Evolutionary conservation across 495 filamentous ascomycete genomes (phyloP), one percentile per base, ranked within the genome.

Genomic region (Pseudotulostoma volvatum): DNA sequence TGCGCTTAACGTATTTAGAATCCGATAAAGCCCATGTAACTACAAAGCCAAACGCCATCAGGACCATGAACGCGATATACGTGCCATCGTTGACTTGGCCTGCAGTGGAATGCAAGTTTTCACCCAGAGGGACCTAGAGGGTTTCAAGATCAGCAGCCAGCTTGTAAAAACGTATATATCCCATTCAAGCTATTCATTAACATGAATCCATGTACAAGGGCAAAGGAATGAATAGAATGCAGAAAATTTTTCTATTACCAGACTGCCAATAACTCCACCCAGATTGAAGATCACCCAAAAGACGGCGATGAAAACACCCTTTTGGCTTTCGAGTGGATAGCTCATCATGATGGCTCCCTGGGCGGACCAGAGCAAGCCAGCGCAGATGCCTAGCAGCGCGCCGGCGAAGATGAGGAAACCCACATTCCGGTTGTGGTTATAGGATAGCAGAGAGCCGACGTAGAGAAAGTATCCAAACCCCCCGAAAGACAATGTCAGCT

Each of bases 271-370:
- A 39, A 93, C 87, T 49, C 76, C 87, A 44, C 88, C 87, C 21
- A 85, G 55, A 56, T 96, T 96, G 68, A 94, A 96, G 48, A 95
- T 93, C 39, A 82, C 73, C 87, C 87, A 95, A 59, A 95, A 94
- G 55, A 76, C 72, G 31, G 81, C 79, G 51, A 93, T 93, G 52
- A 81, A 95, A 32, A 79, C 73, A 31, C 87, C 87, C 63, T 95
- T 95, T 34, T 74, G 65, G 13, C 70, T 59, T 51, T 94, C 87
- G 32, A 69, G 63, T 0, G 87, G 87, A 55, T 95, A 94, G 40
- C 79, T 76, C 78, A 93, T 87, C 87, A 95, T 93, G 52, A 95
- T 81, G 16, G 84, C 81, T 41, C 87, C 87, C 59, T 95, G 87
- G 0, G 84, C 87, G 41, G 77, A 83, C 87, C 86, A 95, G 20